Evolutionary conservation across 2,329 filamentous ascomycete species (phyloP), one percentile per base, ranked within the genome.

Genomic region (Fusarium nanum): DNA sequence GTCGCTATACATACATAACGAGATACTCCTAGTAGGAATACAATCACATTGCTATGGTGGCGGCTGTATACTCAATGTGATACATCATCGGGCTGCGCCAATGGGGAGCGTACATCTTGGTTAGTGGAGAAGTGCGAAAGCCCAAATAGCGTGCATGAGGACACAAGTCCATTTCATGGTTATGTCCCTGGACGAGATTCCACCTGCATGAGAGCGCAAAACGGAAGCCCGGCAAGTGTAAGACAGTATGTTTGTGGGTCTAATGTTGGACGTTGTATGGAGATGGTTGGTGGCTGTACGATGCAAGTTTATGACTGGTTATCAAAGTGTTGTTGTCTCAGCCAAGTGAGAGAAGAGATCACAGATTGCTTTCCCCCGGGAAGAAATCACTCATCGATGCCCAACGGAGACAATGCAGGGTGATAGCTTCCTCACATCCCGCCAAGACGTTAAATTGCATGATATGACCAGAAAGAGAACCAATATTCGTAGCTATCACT

Each of bases 1-100:
- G 8, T 6, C 18, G 11, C 20, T 10, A 20, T 6, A 32, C 16
- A 4, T 6, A 9, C 14, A 48, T 46, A 18, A 9, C 30, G 46
- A 16, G 14, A 50, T 30, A 52, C 27, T 47, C 23, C 7, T 5
- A 49, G 46, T 64, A 64, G 14, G 14, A 30, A 52, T 59, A 59
- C 27, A 25, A 23, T 50, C 13, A 20, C 7, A 52, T 27, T 16
- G 34, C 6, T 37, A 3, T n/a, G 9, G 34, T 37, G 34, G 32
- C 3, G 16, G 6, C 18, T n/a, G 5, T n/a, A 37, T 37, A 37
- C 10, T 11, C n/a, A 1, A 11, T 5, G 9, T 37, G 16, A n/a
- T 11, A 28, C 1, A 12, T 2, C 11, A 28, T 12, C 27, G 27
- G 25, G 9, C 8, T 27, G 23, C 5, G 23, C 23, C 2, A 5